Evolutionary conservation across 1,284 basidiomycete species (phyloP), one percentile per base, ranked within the genome.

Genomic region (Anthracocystis panici-leucophaei): DNA sequence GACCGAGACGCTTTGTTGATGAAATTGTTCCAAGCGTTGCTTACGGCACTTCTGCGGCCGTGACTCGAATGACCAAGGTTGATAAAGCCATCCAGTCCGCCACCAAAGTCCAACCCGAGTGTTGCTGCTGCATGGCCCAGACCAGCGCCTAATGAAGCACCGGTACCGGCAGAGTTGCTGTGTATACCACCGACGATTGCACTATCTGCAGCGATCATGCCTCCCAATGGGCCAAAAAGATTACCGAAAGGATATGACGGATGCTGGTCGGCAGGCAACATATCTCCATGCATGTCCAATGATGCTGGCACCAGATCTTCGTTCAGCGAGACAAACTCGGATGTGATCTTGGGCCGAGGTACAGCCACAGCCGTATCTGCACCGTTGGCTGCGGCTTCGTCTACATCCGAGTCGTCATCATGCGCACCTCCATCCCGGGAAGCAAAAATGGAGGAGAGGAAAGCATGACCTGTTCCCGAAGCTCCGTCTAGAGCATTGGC

Each of bases 191-290:
- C 73, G 6, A 70, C 57, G 31, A 75, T 66, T 10, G 73, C 73
- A 41, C 67, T 70, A 33, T 75, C 73, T 0, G 73, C 73, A 16
- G 73, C 45, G 27, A 75, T 66, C 52, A 44, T 44, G 1, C 67
- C 73, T 5, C 68, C 65, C 3, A 61, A 41, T 2, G 71, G 75
- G 9, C 75, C 75, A 29, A 75, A 76, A 9, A 76, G 74, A 27
- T 80, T 79, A 23, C 79, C 79, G 29, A 79, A 77, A 0, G 79
- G 79, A 53, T 81, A 82, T 12, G 76, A 78, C 9, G 81, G 66
- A 56, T 82, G 81, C 59, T 79, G 76, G 35, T 82, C 81, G 7
- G 70, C 73, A 11, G 81, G 81, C 31, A 82, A 52, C 60, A 78
- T 78, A 42, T 82, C 81, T 25, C 74, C 69, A 27, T 81, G 77